Percentiles rank a stretch among this genome's conserved stretches.
Evolutionary conservation across 2,329 filamentous ascomycete species (phyloP).

Genomic region (Exophiala bonariae): DNA sequence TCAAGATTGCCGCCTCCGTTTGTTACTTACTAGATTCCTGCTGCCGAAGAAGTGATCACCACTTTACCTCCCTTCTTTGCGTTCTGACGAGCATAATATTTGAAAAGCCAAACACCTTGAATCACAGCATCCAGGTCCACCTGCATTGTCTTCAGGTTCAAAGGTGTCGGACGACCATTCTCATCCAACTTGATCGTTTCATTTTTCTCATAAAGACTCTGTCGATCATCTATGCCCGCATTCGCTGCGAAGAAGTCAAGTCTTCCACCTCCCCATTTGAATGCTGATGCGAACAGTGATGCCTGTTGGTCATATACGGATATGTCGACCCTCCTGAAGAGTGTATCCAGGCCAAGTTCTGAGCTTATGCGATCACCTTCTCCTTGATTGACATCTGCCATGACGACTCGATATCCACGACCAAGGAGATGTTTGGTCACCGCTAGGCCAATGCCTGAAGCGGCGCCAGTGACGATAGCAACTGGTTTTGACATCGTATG

Average conservation of each 20-base stretch:
- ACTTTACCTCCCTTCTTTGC: slow-evolving; percentile 2
- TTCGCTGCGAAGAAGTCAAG: slow-evolving; percentile 51
- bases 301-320: slow-evolving; percentile 45
- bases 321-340: slow-evolving; percentile 44
- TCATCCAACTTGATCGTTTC: neutral
- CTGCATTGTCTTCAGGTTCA: slow-evolving; percentile 1
- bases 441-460: slow-evolving; percentile 39
- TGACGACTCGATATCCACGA: slow-evolving; percentile 42
- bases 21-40: neutral
- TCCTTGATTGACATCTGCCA: slow-evolving; percentile 30
- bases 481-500: neutral
- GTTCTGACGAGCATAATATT: slow-evolving; percentile 2
- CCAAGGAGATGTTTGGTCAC: slow-evolving; percentile 37
- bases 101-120: slow-evolving; percentile 1
- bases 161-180: neutral
- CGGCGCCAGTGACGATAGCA: slow-evolving; percentile 23
- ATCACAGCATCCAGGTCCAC: slow-evolving; percentile 2
- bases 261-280: slow-evolving; percentile 39
- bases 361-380: slow-evolving; percentile 1
- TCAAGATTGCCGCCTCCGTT: too few relatives aligned
- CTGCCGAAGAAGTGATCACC: neutral
- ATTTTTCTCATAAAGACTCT: slow-evolving; percentile 5
- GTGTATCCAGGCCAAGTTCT: slow-evolving; percentile 4
- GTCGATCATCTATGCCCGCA: slow-evolving; percentile 34
- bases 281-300: slow-evolving; percentile 41